Conservation (phyloP, 495 filamentous ascomycete species). For the Monascus purpureus region DNA sequence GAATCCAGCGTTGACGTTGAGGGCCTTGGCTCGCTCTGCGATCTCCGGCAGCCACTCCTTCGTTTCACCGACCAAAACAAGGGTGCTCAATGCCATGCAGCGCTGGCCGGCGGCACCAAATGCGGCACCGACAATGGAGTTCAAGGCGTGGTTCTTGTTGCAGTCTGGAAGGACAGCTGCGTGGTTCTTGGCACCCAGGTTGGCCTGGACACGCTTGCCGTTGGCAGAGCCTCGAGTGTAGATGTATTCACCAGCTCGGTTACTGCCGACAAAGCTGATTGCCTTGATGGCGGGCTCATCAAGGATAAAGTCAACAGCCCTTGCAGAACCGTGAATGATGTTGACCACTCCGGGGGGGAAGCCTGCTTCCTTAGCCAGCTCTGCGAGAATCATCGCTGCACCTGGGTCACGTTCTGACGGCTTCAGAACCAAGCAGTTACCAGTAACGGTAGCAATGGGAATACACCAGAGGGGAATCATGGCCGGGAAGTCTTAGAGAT, state of each 20-base stretch:
- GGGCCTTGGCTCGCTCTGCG: conserved; percentile 77
- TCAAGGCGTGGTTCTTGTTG: conserved; percentile 95
- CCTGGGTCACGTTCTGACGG: conserved; percentile 98
- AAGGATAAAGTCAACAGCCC: conserved; percentile 93
- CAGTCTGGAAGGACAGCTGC: conserved; percentile 88
- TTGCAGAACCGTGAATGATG: conserved; percentile 80
- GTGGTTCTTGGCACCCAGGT: conserved; percentile 97
- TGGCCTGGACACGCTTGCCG: conserved; percentile 90
- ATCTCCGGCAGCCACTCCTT: conserved; percentile 86
- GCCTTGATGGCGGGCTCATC: conserved; percentile 95
- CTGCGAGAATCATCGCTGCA: conserved; percentile 93
- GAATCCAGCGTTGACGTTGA: conserved; percentile 88
- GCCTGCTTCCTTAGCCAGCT: conserved; percentile 80
- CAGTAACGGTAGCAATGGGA: conserved; percentile 84
- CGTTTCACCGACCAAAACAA: conserved; percentile 90
- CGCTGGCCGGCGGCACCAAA: conserved; percentile 95
- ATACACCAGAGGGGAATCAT: conserved; percentile 99
- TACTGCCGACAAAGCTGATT: conserved; percentile 93
- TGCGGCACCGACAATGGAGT: conserved; percentile 85
- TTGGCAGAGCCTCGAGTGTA: conserved; percentile 81
- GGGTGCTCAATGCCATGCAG: conserved; percentile 92
- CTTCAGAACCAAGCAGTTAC: conserved; percentile 91
- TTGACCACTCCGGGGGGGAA: conserved; percentile 92
- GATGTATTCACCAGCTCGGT: conserved; percentile 96
- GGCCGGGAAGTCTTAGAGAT: conserved; percentile 72